phyloP scores from a whole-genome alignment of 2,329 filamentous ascomycete genomes.

The Cercospora zeina region DNA sequence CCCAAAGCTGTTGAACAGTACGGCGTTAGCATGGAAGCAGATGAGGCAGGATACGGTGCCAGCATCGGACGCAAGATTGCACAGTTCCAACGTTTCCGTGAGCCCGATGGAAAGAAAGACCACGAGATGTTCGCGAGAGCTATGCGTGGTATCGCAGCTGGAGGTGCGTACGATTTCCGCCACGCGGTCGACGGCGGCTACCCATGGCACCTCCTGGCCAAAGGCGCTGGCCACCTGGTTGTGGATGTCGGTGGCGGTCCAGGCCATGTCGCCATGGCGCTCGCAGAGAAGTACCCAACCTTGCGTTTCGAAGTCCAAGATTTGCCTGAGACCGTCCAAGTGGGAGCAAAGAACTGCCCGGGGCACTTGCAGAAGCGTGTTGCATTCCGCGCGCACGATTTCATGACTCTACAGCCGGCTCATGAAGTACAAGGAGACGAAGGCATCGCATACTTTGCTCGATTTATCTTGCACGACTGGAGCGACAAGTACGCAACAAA shows the following conservation, averaged over 20 bases:
- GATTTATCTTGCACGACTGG: conserved; percentile 33
- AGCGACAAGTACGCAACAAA: conserved; percentile 30
- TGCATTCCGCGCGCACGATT: conserved; percentile 25
- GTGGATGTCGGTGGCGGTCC: conserved; percentile 32
- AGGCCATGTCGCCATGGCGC: conserved; percentile 30
- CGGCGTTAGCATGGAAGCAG: conserved; percentile 27
- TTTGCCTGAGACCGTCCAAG: conserved; percentile 30
- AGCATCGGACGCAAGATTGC: conserved; percentile 27
- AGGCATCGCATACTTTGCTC: conserved; percentile 25
- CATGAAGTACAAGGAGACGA: conserved; percentile 17
- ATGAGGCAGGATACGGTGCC: conserved; percentile 28
- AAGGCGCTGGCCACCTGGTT: conserved; percentile 18
- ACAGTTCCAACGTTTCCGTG: conserved; percentile 28
- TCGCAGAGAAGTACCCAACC: conserved; percentile 27
- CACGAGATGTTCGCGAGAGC: conserved; percentile 32
- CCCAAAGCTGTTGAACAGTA: conserved; percentile 29
- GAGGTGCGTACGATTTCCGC: conserved; percentile 28
- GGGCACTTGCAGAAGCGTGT: conserved; percentile 22
- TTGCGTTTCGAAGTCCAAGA: conserved; percentile 32
- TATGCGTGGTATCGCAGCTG: conserved; percentile 31
- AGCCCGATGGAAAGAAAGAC: conserved; percentile 27
- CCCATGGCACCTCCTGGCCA: conserved; percentile 28
- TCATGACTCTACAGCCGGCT: conserved; percentile 24
- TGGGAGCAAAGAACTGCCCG: conserved; percentile 28
- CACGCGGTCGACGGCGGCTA: conserved; percentile 30